A percentile compares a stretch with the other conserved stretches of the same genome.
phyloP scores from a whole-genome alignment of 2,329 filamentous ascomycete genomes.

The Talaromyces sp. region DNA sequence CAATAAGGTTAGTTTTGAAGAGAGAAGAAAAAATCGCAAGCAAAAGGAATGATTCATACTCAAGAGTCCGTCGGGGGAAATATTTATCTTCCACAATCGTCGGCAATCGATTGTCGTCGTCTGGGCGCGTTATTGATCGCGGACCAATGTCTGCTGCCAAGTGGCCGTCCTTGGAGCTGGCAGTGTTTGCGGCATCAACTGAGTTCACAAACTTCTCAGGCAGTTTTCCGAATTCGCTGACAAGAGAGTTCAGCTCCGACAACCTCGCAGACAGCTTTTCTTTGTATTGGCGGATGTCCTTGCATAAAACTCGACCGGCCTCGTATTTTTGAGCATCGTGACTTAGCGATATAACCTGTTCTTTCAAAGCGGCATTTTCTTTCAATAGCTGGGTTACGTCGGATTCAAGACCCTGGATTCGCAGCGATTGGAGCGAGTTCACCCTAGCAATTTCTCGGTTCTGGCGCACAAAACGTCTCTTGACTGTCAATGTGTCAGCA shows the following conservation, averaged over 20 bases:
- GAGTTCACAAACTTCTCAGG: conserved; percentile 26
- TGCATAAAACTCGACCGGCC: conserved; percentile 38
- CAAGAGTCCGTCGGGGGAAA: conserved; percentile 52
- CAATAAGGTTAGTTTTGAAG: background rate
- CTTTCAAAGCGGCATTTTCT: conserved; percentile 56
- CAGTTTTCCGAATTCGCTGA: conserved; percentile 50
- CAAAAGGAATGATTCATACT: conserved; percentile 35
- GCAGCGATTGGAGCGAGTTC: conserved; percentile 60
- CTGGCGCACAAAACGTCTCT: conserved; percentile 60
- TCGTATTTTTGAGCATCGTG: conserved; percentile 48
- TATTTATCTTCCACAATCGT: conserved; percentile 57
- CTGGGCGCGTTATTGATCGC: conserved; percentile 4
- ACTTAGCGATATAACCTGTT: conserved; percentile 54
- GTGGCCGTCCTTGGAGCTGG: background rate
- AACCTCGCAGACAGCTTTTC: conserved; percentile 53
- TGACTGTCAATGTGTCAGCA: conserved; percentile 42
- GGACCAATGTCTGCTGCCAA: background rate
- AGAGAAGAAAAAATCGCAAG: background rate
- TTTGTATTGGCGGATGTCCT: conserved; percentile 50
- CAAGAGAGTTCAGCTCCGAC: conserved; percentile 49
- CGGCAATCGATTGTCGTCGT: conserved; percentile 43
- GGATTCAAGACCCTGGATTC: conserved; percentile 59
- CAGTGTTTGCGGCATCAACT: conserved; percentile 6
- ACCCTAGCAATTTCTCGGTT: conserved; percentile 62
- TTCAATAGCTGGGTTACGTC: conserved; percentile 56